phyloP scores from a whole-genome alignment of 768 basidiomycete genomes.

The Tulasnella sp. region DNA sequence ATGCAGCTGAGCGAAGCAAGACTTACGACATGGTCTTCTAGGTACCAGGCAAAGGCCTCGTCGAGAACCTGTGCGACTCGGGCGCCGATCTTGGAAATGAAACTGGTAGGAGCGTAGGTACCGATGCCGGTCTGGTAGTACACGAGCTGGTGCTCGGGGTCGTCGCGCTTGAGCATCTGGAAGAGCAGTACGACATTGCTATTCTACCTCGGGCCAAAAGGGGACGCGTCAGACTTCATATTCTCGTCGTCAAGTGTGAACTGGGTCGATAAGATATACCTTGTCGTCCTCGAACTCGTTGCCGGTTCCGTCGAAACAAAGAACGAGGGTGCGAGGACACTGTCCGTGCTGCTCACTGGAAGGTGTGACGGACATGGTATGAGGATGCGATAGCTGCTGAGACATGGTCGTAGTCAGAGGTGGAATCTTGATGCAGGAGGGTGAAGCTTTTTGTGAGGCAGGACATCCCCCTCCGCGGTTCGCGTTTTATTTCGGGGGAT shows the following conservation, averaged over 20 bases:
- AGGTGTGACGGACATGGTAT: neutral
- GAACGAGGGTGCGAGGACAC: conserved; percentile 29
- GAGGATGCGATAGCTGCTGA: neutral
- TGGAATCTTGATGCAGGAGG: neutral
- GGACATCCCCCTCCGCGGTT: neutral
- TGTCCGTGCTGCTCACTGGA: neutral
- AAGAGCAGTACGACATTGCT: conserved; percentile 76
- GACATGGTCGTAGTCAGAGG: neutral
- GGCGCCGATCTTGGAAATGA: conserved; percentile 64
- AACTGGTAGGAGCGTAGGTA: conserved; percentile 45
- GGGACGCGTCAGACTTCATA: neutral
- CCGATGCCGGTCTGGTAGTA: conserved; percentile 66
- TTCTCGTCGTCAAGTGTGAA: neutral
- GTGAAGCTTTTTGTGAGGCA: neutral
- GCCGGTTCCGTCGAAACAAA: conserved; percentile 38
- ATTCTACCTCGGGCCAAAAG: conserved; percentile 52
- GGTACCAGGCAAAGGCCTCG: conserved; percentile 73
- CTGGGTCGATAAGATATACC: neutral
- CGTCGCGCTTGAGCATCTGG: conserved; percentile 64
- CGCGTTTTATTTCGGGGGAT: neutral
- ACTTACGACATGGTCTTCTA: conserved; percentile 58
- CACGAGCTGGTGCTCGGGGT: conserved; percentile 56
- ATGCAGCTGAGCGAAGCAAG: neutral
- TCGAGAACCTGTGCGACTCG: conserved; percentile 65
- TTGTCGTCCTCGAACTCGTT: conserved; percentile 34